Percentiles rank a stretch among this genome's conserved stretches.
phyloP scores from a whole-genome alignment of 345 rosid genomes.

The Lepidium aucheri region DNA sequence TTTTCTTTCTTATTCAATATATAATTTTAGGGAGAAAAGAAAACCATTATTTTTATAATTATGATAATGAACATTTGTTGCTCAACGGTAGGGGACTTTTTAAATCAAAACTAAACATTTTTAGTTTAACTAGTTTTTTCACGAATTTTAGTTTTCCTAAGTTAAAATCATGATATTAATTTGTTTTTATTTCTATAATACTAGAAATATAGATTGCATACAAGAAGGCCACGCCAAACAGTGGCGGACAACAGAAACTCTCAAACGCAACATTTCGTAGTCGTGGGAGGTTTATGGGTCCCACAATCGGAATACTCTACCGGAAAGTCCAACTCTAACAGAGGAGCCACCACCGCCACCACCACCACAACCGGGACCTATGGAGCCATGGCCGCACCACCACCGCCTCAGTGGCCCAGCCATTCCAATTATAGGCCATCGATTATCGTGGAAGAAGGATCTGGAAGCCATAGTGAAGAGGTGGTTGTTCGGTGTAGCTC shows the following conservation, averaged over 20 bases:
- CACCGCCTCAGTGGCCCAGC: slow-evolving; percentile 28
- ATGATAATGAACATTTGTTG: background rate
- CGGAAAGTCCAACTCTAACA: slow-evolving; percentile 23
- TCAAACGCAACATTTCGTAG: slow-evolving; percentile 74
- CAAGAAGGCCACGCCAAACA: slow-evolving; percentile 59
- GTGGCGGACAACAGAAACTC: slow-evolving; percentile 36
- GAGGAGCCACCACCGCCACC: slow-evolving; percentile 36
- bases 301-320: slow-evolving; percentile 66
- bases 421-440: slow-evolving; percentile 21
- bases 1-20: background rate
- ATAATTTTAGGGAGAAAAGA: no score
- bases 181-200: background rate
- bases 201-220: slow-evolving; percentile 85
- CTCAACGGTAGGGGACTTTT: background rate
- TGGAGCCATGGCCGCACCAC: slow-evolving; percentile 26
- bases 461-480: slow-evolving; percentile 14
- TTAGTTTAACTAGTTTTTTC: background rate
- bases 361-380: slow-evolving; percentile 40
- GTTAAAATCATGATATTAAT: slow-evolving; percentile 7
- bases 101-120: no score
- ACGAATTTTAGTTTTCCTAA: background rate
- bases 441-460: slow-evolving; percentile 15
- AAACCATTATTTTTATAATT: background rate
- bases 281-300: slow-evolving; percentile 90
- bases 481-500: slow-evolving; percentile 20